phyloP scores from a whole-genome alignment of 1,284 basidiomycete genomes.

The Cystobasidium slooffiae region DNA sequence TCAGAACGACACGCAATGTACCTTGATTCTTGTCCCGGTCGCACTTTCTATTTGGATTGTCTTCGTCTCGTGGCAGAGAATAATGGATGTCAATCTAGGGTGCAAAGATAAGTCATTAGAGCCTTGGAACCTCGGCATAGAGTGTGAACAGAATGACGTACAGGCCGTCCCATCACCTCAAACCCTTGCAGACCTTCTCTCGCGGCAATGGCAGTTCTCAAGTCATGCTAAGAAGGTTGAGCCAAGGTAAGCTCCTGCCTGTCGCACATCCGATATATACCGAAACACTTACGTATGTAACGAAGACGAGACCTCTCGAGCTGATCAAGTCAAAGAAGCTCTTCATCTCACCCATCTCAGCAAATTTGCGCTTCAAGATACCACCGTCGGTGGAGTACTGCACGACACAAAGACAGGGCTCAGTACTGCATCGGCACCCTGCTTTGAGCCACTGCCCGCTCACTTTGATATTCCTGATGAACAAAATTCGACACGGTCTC shows the following conservation, averaged over 20 bases:
- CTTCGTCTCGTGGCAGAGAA: conserved; percentile 82
- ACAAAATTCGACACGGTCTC: conserved; percentile 89
- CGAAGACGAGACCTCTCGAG: conserved; percentile 94
- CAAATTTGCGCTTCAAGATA: conserved; percentile 81
- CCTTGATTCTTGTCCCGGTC: conserved; percentile 91
- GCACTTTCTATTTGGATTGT: conserved; percentile 69
- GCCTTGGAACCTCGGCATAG: conserved; percentile 25
- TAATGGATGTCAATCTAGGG: conserved; percentile 94
- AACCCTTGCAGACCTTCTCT: conserved; percentile 83
- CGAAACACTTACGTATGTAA: conserved; percentile 82
- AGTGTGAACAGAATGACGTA: conserved; percentile 34
- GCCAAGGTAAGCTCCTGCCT: neutral
- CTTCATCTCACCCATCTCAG: conserved; percentile 91
- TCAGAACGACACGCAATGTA: conserved; percentile 75
- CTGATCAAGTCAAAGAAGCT: conserved; percentile 94
- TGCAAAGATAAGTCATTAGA: too few species aligned
- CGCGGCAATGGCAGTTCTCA: conserved; percentile 86
- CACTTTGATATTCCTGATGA: conserved; percentile 95
- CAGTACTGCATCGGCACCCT: neutral
- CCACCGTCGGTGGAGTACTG: conserved; percentile 89
- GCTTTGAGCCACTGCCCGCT: conserved; percentile 48
- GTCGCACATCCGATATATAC: neutral
- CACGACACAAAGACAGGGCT: conserved; percentile 4
- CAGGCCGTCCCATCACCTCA: conserved; percentile 72
- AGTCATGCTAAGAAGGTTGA: conserved; percentile 70